These are phyloP conservation scores for Annulohypoxylon nitens DNA, from an alignment of 495 filamentous ascomycete genomes.

Conservation along the genomic window DNA sequence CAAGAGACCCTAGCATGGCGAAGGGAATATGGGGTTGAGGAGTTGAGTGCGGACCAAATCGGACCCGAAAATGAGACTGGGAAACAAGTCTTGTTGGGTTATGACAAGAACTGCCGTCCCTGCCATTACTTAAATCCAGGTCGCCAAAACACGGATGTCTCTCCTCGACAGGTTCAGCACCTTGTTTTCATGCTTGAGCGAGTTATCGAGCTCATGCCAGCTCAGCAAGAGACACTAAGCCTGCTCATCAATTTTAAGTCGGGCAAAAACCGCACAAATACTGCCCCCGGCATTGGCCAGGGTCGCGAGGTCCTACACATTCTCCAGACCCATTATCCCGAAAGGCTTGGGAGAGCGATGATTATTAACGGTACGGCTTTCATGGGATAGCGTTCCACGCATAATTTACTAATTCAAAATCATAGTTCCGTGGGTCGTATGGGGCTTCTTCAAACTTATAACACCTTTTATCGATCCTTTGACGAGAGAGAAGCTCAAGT, in stretches of 20 bases:
- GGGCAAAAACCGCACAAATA: constrained; percentile 76
- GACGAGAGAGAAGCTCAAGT: constrained; percentile 92
- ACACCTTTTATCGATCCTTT: constrained; percentile 94
- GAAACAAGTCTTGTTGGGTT: constrained; percentile 91
- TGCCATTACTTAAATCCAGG: constrained; percentile 91
- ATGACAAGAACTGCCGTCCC: constrained; percentile 82
- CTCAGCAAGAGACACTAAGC: constrained; percentile 86
- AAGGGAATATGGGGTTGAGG: constrained; percentile 82
- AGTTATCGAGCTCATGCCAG: constrained; percentile 85
- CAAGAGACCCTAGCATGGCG: constrained; percentile 87
- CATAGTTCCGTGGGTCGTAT: constrained; percentile 86
- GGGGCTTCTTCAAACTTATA: constrained; percentile 94
- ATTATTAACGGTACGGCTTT: constrained; percentile 80
- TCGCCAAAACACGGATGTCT: constrained; percentile 91
- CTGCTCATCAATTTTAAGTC: constrained; percentile 88
- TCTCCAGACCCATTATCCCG: constrained; percentile 93
- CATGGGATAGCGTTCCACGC: not conserved
- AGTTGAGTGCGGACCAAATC: constrained; percentile 85
- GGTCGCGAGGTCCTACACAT: constrained; percentile 86
- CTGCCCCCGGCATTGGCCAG: constrained; percentile 78
- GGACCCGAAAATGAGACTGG: constrained; percentile 93
- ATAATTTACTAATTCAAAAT: constrained; percentile 21
- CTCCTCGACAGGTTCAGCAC: constrained; percentile 92
- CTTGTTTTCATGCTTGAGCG: constrained; percentile 96
- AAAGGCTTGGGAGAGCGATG: constrained; percentile 88